Conservation (phyloP, 2,329 filamentous ascomycete genomes). For the Gliomastix tumulicola region DNA sequence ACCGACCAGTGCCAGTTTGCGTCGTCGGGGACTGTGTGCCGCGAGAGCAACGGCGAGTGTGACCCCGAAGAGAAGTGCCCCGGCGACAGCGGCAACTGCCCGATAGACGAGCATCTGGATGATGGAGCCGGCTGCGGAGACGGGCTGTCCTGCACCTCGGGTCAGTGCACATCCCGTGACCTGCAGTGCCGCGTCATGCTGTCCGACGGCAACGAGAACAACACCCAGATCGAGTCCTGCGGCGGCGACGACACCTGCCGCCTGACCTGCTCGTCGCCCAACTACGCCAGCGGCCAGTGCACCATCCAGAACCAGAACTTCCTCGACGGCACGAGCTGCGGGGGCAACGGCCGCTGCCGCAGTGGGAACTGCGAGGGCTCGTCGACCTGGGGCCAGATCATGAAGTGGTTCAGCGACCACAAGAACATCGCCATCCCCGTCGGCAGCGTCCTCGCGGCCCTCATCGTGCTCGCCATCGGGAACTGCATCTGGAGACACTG, state of each 20-base stretch:
- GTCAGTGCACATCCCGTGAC: conserved; percentile 90
- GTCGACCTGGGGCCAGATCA: conserved; percentile 62
- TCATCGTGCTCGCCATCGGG: conserved; percentile 58
- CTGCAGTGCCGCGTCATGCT: conserved; percentile 82
- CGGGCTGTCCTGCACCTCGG: conserved; percentile 74
- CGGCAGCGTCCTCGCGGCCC: conserved; percentile 60
- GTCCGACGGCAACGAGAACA: conserved; percentile 64
- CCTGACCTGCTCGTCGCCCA: conserved; percentile 67
- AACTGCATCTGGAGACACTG: conserved; percentile 54
- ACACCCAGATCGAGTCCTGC: conserved; percentile 80
- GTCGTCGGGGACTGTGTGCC: conserved; percentile 65
- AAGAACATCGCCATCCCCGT: conserved; percentile 79
- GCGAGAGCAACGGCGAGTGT: conserved; percentile 70
- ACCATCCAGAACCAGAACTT: conserved; percentile 83
- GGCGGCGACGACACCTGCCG: conserved; percentile 59
- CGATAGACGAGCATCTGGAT: conserved; percentile 58
- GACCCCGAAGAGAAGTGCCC: conserved; percentile 81
- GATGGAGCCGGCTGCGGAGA: conserved; percentile 68
- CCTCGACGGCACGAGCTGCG: conserved; percentile 82
- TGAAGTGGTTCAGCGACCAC: conserved; percentile 69
- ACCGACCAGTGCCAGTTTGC: conserved; percentile 59
- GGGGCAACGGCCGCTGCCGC: conserved; percentile 68
- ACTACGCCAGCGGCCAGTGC: conserved; percentile 60
- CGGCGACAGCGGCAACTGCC: conserved; percentile 67
- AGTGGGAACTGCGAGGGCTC: conserved; percentile 74